These are phyloP conservation scores for Podaxis carcinomalis DNA, from an alignment of 768 basidiomycete species.

Conservation along the genomic window DNA sequence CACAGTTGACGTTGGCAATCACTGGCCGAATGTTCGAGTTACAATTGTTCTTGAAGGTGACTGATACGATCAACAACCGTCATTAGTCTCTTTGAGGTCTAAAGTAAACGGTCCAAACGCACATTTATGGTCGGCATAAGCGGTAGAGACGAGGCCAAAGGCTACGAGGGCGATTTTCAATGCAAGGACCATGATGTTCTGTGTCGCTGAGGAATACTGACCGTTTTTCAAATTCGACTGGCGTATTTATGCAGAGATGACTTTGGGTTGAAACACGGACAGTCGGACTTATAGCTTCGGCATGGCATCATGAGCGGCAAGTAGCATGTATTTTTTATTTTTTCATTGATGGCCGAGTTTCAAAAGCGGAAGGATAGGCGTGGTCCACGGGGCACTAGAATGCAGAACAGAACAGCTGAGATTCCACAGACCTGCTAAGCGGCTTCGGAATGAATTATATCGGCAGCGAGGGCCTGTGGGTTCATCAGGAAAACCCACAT, in stretches of 20 bases:
- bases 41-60: slow-evolving; percentile 33
- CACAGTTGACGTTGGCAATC: slow-evolving; percentile 34
- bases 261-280: not conserved
- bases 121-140: slow-evolving; percentile 20
- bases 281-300: not conserved
- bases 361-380: not conserved
- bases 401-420: not conserved
- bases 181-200: not conserved
- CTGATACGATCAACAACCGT: slow-evolving; percentile 12
- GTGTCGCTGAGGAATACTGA: not conserved
- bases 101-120: not conserved
- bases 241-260: not conserved
- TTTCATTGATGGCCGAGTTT: not conserved
- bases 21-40: slow-evolving; percentile 25
- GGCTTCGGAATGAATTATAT: not conserved
- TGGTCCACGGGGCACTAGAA: not conserved
- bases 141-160: slow-evolving; percentile 6
- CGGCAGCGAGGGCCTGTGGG: too few species aligned
- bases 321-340: not conserved
- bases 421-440: not conserved
- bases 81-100: not conserved
- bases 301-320: not conserved
- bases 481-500: too few species aligned
- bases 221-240: not conserved
- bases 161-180: not conserved